Conservation (phyloP, 2,329 filamentous ascomycete genomes). For the Thelonectria rubi region DNA sequence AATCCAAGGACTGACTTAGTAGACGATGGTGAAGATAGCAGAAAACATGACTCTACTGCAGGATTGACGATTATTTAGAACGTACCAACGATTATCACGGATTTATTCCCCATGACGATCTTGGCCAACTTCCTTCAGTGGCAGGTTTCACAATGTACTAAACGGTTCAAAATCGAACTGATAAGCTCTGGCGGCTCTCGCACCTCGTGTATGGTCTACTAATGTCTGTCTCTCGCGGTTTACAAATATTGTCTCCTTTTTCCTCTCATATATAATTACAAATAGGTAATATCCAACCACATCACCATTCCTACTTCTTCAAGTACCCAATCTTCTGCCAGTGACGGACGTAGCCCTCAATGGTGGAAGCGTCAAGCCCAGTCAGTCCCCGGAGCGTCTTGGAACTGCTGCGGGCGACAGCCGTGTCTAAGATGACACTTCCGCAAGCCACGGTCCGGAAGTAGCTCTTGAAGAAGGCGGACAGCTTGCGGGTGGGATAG, state of each 20-base stretch:
- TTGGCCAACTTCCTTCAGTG: too few relatives aligned
- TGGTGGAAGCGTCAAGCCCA: conserved; percentile 19
- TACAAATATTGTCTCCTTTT: too few relatives aligned
- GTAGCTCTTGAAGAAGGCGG: conserved; percentile 29
- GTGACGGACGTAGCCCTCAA: conserved; percentile 25
- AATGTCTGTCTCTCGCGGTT: not conserved
- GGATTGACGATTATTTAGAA: too few relatives aligned
- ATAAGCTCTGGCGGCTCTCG: too few relatives aligned
- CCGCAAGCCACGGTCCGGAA: conserved; percentile 29
- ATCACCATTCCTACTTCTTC: conserved; percentile 9
- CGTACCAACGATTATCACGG: too few relatives aligned
- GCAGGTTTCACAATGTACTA: too few relatives aligned
- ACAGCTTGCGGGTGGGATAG: conserved; percentile 28
- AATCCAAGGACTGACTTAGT: too few relatives aligned
- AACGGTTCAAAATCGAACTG: too few relatives aligned
- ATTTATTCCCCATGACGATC: too few relatives aligned
- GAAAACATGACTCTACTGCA: too few relatives aligned
- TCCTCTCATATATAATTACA: not conserved
- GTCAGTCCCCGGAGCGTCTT: conserved; percentile 14
- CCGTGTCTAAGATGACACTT: conserved; percentile 28
- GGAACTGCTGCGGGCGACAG: conserved; percentile 24
- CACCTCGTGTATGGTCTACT: too few relatives aligned
- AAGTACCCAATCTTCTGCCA: conserved; percentile 30
- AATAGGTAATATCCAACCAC: not conserved
- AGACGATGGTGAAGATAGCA: too few relatives aligned